These are phyloP conservation scores for Inosperma sp. DNA, from an alignment of 768 basidiomycete species.

Conservation along the genomic window DNA sequence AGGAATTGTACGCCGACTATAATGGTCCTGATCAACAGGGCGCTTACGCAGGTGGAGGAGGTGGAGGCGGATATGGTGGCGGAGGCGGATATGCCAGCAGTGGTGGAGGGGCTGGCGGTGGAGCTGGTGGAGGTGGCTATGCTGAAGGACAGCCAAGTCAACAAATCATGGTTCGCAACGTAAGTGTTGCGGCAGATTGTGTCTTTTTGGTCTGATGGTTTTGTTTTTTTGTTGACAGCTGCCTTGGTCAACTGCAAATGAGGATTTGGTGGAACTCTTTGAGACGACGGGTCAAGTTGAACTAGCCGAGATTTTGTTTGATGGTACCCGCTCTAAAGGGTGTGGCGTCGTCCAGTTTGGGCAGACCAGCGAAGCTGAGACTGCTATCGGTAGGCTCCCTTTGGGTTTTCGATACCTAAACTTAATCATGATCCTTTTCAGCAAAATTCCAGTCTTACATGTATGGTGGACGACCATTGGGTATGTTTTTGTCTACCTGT, in stretches of 20 bases:
- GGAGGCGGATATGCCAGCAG: constrained; percentile 15
- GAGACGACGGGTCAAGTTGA: constrained; percentile 97
- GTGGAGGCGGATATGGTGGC: constrained; percentile 32
- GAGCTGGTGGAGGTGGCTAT: constrained; percentile 31
- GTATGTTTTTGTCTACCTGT: constrained; percentile 30
- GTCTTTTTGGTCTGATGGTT: not conserved
- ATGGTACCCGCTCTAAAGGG: constrained; percentile 89
- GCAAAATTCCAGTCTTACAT: constrained; percentile 95
- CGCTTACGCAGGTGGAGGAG: constrained; percentile 33
- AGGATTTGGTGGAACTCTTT: constrained; percentile 96
- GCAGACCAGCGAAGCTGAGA: constrained; percentile 84
- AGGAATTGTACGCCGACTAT: constrained; percentile 90
- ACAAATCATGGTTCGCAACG: constrained; percentile 98
- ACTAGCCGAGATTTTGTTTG: constrained; percentile 90
- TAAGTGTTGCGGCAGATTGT: constrained; percentile 40
- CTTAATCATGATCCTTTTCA: constrained; percentile 18
- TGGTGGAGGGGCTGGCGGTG: constrained; percentile 32
- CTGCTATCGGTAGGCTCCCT: constrained; percentile 69
- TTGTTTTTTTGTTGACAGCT: constrained; percentile 45
- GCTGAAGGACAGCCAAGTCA: constrained; percentile 80
- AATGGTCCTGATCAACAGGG: constrained; percentile 76
- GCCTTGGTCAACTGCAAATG: constrained; percentile 98
- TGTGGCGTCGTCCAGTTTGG: constrained; percentile 95
- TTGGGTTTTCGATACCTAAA: not conserved
- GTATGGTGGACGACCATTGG: constrained; percentile 88